Evolutionary conservation across 2,329 filamentous ascomycete genomes (phyloP).

Genomic region (Sporothrix pallida): DNA sequence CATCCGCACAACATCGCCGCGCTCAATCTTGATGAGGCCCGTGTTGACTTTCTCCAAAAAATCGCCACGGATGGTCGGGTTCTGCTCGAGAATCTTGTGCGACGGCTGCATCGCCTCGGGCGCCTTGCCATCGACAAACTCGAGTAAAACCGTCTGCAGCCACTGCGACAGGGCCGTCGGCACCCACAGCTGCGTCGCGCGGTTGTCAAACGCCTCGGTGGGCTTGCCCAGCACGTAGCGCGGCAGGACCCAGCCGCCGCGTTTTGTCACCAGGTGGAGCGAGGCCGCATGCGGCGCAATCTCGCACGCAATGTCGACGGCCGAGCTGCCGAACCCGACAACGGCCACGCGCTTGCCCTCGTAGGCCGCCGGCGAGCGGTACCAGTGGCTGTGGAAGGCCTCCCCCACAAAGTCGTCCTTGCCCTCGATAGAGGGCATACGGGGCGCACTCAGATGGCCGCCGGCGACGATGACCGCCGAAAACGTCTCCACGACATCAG

Average conservation of each 20-base stretch:
- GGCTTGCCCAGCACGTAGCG: constrained; percentile 48
- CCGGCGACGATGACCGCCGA: constrained; percentile 48
- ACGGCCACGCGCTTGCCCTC: constrained; percentile 48
- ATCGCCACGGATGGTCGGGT: constrained; percentile 45
- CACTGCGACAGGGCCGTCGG: constrained; percentile 42
- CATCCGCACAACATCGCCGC: constrained; percentile 42
- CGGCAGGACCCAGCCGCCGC: constrained; percentile 49
- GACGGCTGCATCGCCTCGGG: constrained; percentile 45
- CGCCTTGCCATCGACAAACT: constrained; percentile 43
- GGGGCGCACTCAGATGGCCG: constrained; percentile 42
- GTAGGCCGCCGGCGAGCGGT: constrained; percentile 45
- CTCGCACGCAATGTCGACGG: constrained; percentile 50
- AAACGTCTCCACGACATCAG: constrained; percentile 35
- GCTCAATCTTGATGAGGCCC: constrained; percentile 45
- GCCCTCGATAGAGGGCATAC: constrained; percentile 43
- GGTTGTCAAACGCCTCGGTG: constrained; percentile 46
- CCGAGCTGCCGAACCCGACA: constrained; percentile 48
- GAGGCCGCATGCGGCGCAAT: constrained; percentile 45
- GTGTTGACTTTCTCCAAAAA: constrained; percentile 46
- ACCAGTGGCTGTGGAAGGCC: constrained; percentile 48
- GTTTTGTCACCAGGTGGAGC: constrained; percentile 47
- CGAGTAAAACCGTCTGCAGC: constrained; percentile 44
- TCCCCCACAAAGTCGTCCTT: constrained; percentile 45
- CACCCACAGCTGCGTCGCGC: constrained; percentile 43
- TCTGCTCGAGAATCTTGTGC: constrained; percentile 46